A percentile compares a stretch with the other conserved stretches of the same genome.
Conservation (phyloP, 83 land plant species). For the Thuja plicata region DNA sequence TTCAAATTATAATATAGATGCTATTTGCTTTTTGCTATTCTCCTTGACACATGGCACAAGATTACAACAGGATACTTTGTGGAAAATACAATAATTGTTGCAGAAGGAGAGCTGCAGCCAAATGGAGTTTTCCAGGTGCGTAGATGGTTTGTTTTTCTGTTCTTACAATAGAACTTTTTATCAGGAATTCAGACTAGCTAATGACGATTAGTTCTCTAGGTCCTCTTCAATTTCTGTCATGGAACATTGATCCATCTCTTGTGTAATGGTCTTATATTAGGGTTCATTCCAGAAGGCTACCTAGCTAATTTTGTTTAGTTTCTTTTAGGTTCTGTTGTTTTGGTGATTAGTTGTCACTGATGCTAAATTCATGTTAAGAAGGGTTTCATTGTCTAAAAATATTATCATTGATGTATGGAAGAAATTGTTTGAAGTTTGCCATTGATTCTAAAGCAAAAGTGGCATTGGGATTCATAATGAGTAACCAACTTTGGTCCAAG, state of each 20-base stretch:
- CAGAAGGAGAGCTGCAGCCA: constrained; percentile 87
- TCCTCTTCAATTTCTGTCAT: background rate
- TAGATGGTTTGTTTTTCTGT: constrained; percentile 27
- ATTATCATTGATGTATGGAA: no score
- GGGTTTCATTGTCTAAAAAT: no score
- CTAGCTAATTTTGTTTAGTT: background rate
- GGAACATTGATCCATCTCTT: background rate
- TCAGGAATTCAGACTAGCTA: background rate
- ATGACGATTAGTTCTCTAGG: background rate
- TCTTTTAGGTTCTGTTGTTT: background rate
- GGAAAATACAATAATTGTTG: constrained; percentile 92
- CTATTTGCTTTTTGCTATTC: background rate
- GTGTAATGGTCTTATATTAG: background rate
- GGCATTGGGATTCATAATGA: constrained; percentile 84
- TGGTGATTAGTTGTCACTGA: background rate
- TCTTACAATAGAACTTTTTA: background rate
- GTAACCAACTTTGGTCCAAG: constrained; percentile 67
- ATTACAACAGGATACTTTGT: constrained; percentile 91
- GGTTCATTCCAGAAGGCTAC: background rate
- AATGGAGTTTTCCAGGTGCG: constrained; percentile 72
- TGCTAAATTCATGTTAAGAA: no score
- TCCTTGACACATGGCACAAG: constrained; percentile 69
- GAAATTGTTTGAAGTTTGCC: no score
- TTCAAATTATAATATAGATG: background rate
- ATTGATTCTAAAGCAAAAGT: constrained; percentile 10